These are phyloP conservation scores for Liquidambar formosana DNA, from an alignment of 164 flowering plant species.

Conservation along the genomic window DNA sequence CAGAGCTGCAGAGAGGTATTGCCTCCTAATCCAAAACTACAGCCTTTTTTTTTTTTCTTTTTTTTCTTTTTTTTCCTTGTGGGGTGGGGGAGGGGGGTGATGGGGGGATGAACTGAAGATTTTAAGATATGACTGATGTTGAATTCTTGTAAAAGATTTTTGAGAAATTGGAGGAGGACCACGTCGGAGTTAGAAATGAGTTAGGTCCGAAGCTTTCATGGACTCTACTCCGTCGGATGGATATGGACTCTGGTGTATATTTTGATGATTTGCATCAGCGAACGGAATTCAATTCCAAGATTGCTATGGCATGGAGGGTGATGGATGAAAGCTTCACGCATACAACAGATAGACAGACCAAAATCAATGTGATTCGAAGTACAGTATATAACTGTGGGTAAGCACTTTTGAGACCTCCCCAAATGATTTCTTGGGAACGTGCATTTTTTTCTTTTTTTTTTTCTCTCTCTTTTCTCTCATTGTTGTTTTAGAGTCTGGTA, in stretches of 20 bases:
- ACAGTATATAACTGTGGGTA: constrained; percentile 32
- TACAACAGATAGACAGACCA: constrained; percentile 25
- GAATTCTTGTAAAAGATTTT: constrained; percentile 4
- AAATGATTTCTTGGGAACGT: too few relatives aligned
- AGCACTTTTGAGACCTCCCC: too few relatives aligned
- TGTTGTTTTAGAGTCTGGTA: too few relatives aligned
- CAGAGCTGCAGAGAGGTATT: constrained; percentile 24
- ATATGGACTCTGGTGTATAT: not conserved
- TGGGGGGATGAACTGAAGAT: not conserved
- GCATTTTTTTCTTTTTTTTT: not conserved
- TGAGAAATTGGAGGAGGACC: constrained; percentile 18
- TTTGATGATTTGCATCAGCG: not conserved
- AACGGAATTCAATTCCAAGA: constrained; percentile 28
- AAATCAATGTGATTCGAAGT: constrained; percentile 19
- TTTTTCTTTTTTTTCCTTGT: too few relatives aligned
- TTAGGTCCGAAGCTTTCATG: constrained; percentile 27
- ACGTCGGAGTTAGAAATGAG: constrained; percentile 23
- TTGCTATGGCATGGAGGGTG: constrained; percentile 31
- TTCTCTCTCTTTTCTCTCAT: not conserved
- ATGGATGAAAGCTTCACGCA: constrained; percentile 31
- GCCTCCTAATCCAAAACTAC: not conserved
- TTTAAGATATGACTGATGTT: constrained; percentile 2
- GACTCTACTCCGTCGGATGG: constrained; percentile 21
- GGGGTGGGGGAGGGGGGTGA: too few relatives aligned
- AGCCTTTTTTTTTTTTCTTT: not conserved